Conservation (phyloP, 768 basidiomycete genomes). For the Rhodotorula babjevae region DNA sequence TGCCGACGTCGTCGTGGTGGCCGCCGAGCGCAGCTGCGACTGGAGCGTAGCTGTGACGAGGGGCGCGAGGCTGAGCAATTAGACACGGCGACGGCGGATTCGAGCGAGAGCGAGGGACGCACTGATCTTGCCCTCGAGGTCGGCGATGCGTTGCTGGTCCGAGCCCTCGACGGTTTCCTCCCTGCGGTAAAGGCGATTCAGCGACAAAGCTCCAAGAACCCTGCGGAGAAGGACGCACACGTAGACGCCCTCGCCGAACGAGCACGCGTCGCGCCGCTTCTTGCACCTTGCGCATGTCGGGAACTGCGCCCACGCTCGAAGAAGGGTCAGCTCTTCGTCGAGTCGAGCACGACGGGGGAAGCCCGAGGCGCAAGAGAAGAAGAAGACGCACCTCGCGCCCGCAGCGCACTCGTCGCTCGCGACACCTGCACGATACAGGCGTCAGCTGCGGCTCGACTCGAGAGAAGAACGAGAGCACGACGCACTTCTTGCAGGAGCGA, state of each 20-base stretch:
- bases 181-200: background rate
- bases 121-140: slow-evolving; percentile 26
- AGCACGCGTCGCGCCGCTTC: slow-evolving; percentile 26
- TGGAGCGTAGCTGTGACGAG: slow-evolving; percentile 14
- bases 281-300: slow-evolving; percentile 21
- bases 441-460: accelerated
- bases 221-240: slow-evolving; percentile 4
- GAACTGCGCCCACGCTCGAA: background rate
- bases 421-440: background rate
- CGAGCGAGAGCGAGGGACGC: background rate
- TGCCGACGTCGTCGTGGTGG: background rate
- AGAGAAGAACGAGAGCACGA: background rate
- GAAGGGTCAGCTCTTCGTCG: accelerated
- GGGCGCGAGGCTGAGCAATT: background rate
- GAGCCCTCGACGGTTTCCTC: slow-evolving; percentile 30
- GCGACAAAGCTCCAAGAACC: no score
- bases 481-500: slow-evolving; percentile 28
- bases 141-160: slow-evolving; percentile 20
- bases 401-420: slow-evolving; percentile 24
- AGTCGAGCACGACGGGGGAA: background rate
- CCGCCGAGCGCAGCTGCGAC: background rate
- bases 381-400: slow-evolving; percentile 7
- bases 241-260: slow-evolving; percentile 25
- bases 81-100: no score
- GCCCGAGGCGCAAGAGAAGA: background rate